These are phyloP conservation scores for Eimeria necatrix DNA, from an alignment of 169 alveolate species.

Conservation along the genomic window DNA sequence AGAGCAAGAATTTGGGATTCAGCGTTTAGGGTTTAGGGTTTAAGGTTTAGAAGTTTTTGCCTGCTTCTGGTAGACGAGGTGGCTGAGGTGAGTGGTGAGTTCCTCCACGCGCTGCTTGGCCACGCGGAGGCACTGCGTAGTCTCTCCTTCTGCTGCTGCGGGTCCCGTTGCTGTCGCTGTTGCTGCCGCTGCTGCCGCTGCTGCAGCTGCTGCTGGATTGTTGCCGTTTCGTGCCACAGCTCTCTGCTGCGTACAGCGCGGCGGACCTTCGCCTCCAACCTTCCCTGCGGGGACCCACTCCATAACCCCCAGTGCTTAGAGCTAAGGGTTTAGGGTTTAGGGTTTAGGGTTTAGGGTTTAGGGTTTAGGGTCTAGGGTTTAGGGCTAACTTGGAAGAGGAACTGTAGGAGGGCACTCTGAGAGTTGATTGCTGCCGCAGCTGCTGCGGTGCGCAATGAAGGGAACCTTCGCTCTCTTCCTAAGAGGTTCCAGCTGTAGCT, in stretches of 20 bases:
- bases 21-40: no score
- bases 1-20: no score
- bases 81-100: background rate
- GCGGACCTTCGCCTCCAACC: background rate
- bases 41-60: background rate
- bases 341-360: constrained; percentile 21
- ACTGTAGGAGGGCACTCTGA: background rate
- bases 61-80: background rate
- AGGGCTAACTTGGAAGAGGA: background rate
- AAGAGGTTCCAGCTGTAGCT: background rate
- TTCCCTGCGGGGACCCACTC: background rate
- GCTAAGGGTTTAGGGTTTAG: background rate
- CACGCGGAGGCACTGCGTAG: background rate
- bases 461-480: background rate
- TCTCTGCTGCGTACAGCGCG: background rate
- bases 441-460: constrained; percentile 15
- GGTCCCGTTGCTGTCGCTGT: no score
- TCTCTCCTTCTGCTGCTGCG: background rate
- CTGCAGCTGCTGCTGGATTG: background rate
- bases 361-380: constrained; percentile 60
- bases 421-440: background rate
- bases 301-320: background rate
- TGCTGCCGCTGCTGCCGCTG: background rate
- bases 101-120: background rate
- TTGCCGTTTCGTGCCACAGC: background rate